Conservation (phyloP, 202 grass and related monocot species). For the Elaeis oleifera region DNA sequence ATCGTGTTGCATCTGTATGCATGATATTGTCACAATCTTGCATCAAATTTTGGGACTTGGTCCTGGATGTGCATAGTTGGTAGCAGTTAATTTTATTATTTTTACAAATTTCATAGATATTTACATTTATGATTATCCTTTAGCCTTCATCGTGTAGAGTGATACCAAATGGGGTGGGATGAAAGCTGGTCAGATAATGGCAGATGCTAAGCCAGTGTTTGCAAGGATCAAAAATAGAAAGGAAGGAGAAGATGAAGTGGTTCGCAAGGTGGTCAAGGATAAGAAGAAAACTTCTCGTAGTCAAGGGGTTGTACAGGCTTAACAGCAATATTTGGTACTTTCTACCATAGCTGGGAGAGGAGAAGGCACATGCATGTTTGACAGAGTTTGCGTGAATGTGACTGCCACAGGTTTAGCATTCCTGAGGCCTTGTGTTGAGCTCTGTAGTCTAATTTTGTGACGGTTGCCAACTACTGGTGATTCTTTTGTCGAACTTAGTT, state of each 20-base stretch:
- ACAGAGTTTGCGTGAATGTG: too few species aligned
- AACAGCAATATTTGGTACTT: conserved; percentile 2
- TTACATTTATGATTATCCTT: conserved; percentile 3
- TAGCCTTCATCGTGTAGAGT: conserved; percentile 23
- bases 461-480: too few species aligned
- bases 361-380: too few species aligned
- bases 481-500: too few species aligned
- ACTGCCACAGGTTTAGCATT: too few species aligned
- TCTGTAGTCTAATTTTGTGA: too few species aligned
- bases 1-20: too few species aligned
- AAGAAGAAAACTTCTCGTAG: conserved; percentile 44
- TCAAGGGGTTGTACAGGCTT: conserved; percentile 70
- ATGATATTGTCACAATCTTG: too few species aligned
- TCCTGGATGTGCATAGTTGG: too few species aligned
- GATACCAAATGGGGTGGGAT: conserved; percentile 85
- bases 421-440: too few species aligned
- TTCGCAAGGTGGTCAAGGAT: conserved; percentile 39
- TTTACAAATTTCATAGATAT: not conserved
- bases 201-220: conserved; percentile 68
- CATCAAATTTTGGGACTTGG: too few species aligned
- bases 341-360: not conserved
- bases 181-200: conserved; percentile 60
- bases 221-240: conserved; percentile 49
- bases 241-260: conserved; percentile 23
- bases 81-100: not conserved